Percentiles rank a stretch among this genome's conserved stretches.
Evolutionary conservation across 164 flowering plant genomes (phyloP).

Genomic region (Magnolia changhungtana): DNA sequence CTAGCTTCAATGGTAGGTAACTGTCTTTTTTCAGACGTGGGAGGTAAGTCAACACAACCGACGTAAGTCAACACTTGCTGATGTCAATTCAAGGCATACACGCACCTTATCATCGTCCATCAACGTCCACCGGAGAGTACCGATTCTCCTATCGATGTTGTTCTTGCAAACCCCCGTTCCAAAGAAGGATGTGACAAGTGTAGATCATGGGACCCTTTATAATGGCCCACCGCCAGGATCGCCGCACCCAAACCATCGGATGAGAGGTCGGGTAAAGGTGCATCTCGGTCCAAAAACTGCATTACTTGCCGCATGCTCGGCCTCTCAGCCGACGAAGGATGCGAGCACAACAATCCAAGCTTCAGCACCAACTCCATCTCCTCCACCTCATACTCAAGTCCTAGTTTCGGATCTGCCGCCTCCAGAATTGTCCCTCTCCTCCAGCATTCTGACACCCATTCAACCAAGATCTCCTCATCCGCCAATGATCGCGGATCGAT

Average conservation of each 20-base stretch:
- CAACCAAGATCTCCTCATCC: not conserved
- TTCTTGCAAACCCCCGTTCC: too few relatives aligned
- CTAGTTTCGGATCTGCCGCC: not conserved
- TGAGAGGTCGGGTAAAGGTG: not conserved
- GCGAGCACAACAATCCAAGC: slow-evolving; percentile 30
- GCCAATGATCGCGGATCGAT: not conserved
- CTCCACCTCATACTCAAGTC: slow-evolving; percentile 5
- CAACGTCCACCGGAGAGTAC: not conserved
- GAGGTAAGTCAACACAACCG: too few relatives aligned
- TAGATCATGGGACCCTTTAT: not conserved
- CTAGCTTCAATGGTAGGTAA: too few relatives aligned
- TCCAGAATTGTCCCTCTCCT: not conserved
- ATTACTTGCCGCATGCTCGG: slow-evolving; percentile 11
- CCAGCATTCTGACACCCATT: slow-evolving; percentile 1
- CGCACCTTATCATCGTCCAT: too few relatives aligned
- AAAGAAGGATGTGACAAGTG: slow-evolving; percentile 2
- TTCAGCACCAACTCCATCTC: slow-evolving; percentile 19
- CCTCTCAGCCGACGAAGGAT: slow-evolving; percentile 9
- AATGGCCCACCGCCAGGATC: not conserved
- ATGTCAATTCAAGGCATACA: too few relatives aligned
- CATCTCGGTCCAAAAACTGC: slow-evolving; percentile 6
- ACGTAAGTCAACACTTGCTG: too few relatives aligned
- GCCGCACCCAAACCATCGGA: not conserved
- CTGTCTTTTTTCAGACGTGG: too few relatives aligned
- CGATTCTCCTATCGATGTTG: not conserved